Evolutionary conservation across 768 basidiomycete genomes (phyloP), one percentile per base, ranked within the genome.

Genomic region (Suillus variegatus): DNA sequence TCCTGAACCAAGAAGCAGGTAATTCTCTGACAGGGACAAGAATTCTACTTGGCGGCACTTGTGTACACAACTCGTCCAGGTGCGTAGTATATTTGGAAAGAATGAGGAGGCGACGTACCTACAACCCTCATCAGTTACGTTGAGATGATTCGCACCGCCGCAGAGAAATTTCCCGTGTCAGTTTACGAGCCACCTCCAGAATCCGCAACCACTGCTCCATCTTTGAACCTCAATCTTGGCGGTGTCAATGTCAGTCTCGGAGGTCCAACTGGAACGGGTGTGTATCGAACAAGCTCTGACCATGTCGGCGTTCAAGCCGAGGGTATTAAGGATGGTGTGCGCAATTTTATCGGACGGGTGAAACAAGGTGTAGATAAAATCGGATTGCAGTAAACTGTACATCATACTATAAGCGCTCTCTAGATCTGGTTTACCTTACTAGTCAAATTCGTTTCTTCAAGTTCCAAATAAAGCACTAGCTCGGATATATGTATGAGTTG

Each of bases 241-340:
- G 92, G 92, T 0, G 93, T 97, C 65, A 95, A 95, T 73, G 88
- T 97, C 51, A 94, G 90, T 68, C 84, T 97, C n/a, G 95, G 95
- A n/a, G 95, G 95, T 13, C 79, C 91, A 18, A 86, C 83, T 43
- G 91, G 91, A 9, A 87, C 90, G 2, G 95, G 95, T 3, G 86
- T 97, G 25, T 97, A 95, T 77, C 82, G 96, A 70, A 87, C 92
- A 38, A 88, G 86, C 70, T 88, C 87, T 2, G 92, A 94, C 69
- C 84, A 83, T 55, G 85, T 89, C 16, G 85, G 87, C 28, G 82
- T 94, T 28, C 92, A 94, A 73, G 88, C 93, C 13, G 95, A 96
- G 68, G 95, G 94, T 1, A 87, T 97, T 68, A 83, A 91, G 68
- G 95, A 97, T 72, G 95, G 95, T 4, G 88, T 97, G 52, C 86